Evolutionary conservation across 2,329 filamentous ascomycete species (phyloP).

Genomic region (Alternaria metachromatica): DNA sequence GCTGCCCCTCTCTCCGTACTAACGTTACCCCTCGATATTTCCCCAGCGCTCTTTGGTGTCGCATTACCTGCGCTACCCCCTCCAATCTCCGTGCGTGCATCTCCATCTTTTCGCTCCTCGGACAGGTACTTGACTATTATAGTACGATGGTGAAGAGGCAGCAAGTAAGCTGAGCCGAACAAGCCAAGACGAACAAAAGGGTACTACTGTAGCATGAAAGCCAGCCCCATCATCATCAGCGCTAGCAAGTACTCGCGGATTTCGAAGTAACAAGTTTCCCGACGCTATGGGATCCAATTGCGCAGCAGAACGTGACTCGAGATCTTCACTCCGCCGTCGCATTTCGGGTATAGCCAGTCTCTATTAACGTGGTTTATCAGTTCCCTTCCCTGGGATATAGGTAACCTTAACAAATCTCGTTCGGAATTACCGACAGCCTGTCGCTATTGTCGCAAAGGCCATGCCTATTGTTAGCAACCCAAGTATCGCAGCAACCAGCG

Average conservation of each 20-base stretch:
- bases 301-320: constrained; percentile 3
- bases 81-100: constrained; percentile 9
- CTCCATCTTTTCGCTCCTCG: background rate
- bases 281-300: constrained; percentile 5
- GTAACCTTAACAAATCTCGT: background rate
- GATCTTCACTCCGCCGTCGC: background rate
- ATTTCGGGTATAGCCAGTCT: background rate
- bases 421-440: constrained; percentile 1
- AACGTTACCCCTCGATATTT: background rate
- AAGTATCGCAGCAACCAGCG: background rate
- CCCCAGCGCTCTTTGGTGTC: background rate
- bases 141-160: background rate
- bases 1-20: background rate
- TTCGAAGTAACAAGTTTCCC: background rate
- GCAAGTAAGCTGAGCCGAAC: constrained; percentile 1
- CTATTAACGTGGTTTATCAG: background rate
- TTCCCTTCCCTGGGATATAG: background rate
- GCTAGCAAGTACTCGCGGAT: background rate
- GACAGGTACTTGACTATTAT: background rate
- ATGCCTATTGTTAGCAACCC: constrained; percentile 4
- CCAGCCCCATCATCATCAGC: background rate
- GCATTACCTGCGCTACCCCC: background rate
- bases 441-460: background rate
- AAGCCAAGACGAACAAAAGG: background rate
- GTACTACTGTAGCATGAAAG: background rate